Evolutionary conservation across 495 filamentous ascomycete species (phyloP).

Genomic region (Staphylotrichum longicolle): DNA sequence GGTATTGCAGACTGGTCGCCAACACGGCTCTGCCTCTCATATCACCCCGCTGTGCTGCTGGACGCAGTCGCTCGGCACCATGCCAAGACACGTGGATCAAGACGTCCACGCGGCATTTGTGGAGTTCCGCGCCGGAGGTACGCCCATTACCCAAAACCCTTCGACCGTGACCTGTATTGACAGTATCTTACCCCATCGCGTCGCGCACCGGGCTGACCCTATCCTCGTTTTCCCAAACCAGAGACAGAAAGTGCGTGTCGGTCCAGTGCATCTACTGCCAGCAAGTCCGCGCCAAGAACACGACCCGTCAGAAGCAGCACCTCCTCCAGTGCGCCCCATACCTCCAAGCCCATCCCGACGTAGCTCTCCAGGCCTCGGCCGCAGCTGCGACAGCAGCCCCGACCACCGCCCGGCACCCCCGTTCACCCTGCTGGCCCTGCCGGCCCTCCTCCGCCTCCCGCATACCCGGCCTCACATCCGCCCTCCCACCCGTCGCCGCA

Average conservation of each 20-base stretch:
- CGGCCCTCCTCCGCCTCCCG: neutral
- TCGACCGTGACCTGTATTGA: constrained; percentile 10
- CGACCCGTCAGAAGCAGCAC: constrained; percentile 35
- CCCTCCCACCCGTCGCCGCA: constrained; percentile 5
- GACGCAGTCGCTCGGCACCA: constrained; percentile 7
- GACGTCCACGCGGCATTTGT: constrained; percentile 32
- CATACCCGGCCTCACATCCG: constrained; percentile 8
- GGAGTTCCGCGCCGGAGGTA: constrained; percentile 30
- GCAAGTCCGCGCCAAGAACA: constrained; percentile 33
- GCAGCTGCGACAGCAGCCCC: constrained; percentile 3
- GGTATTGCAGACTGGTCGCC: neutral
- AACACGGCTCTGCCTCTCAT: too few relatives aligned
- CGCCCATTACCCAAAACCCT: neutral
- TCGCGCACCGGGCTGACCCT: constrained; percentile 16
- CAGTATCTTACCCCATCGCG: constrained; percentile 6
- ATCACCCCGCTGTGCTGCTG: too few relatives aligned
- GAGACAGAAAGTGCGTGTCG: constrained; percentile 25
- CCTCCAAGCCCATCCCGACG: constrained; percentile 32
- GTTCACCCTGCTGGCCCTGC: neutral
- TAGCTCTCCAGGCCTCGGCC: constrained; percentile 20
- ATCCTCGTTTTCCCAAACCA: constrained; percentile 6
- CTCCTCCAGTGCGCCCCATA: constrained; percentile 29
- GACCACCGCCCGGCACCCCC: neutral
- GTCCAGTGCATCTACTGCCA: constrained; percentile 35
- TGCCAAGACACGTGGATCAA: constrained; percentile 29